Evolutionary conservation across 225 moss, liverwort and hornwort genomes (phyloP), one percentile per base, ranked within the genome.

Genomic region (Antitrichia curtipendula): DNA sequence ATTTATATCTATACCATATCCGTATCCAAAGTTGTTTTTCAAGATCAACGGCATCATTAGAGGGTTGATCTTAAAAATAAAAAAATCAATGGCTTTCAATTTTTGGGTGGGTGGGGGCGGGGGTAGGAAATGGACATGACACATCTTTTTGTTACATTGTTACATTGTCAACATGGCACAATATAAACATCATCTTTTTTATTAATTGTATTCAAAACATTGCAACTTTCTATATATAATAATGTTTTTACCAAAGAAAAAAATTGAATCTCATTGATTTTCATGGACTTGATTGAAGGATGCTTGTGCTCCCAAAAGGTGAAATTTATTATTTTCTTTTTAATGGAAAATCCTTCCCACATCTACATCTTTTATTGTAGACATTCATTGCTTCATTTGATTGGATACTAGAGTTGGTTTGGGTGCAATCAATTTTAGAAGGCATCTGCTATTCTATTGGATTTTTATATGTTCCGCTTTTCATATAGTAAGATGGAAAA

Each of bases 221-320:
- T 36, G 3, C 0, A 18, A 32, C 2, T 32, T 49, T 74, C 3
- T 32, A 7, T 12, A 1, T 21, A 50, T 32, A 20, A 0, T 50
- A 1, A 12, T 31, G 1, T 21, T 19, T 20, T 5, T 12, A 21
- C 32, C 0, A 32, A 0, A 15, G 2, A 75, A 14, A 13, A 74
- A 14, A 22, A 0, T 36, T 36, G 2, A 1, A 36, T 0, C 13
- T 34, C 0, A 1, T 9, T 75, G 8, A 34, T 76, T 76, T 53
- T 36, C 1, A 9, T 54, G 3, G 1, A 8, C 4, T 36, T 23
- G 0, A 34, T 34, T 0, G 1, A 75, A 52, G 13, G 13, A 2
- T 0, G 0, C 22, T 53, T 53, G 14, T 0, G 0, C 3, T 34
- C 0, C 3, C 2, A 31, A 32, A 1, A 7, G 49, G 1, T 32